These are phyloP conservation scores for Dendrobium huoshanense DNA, from an alignment of 106 monocot species.

Conservation along the genomic window DNA sequence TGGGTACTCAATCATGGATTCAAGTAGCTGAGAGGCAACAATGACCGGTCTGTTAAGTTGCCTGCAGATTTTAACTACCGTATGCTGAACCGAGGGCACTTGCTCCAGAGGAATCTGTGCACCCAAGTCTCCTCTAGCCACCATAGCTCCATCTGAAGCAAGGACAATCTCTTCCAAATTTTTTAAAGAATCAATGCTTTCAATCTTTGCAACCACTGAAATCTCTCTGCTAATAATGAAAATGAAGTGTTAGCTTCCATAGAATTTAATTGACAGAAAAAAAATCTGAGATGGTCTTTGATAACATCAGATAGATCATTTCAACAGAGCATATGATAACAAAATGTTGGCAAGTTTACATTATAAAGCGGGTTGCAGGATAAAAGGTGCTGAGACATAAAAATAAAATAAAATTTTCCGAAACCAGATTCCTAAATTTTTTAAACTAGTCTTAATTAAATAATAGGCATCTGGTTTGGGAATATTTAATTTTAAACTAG, in stretches of 20 bases:
- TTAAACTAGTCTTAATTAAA: neutral
- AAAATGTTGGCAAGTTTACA: neutral
- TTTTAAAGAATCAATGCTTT: conserved; percentile 84
- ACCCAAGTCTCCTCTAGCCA: conserved; percentile 95
- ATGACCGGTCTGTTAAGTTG: conserved; percentile 96
- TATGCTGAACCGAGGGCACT: conserved; percentile 83
- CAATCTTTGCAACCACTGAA: conserved; percentile 91
- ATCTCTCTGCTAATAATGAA: conserved; percentile 53
- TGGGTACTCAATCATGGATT: conserved; percentile 99
- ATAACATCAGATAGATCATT: neutral
- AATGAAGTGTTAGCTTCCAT: neutral
- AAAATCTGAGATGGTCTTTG: neutral
- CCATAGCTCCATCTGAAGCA: conserved; percentile 97
- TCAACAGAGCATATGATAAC: neutral
- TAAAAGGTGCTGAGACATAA: neutral
- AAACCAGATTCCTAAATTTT: neutral
- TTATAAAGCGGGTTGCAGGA: neutral
- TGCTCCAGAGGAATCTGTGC: conserved; percentile 96
- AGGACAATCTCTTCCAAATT: conserved; percentile 87
- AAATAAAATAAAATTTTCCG: neutral
- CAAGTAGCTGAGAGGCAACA: conserved; percentile 92
- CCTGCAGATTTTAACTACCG: conserved; percentile 72
- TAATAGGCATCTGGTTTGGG: no score
- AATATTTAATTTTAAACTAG: no score
- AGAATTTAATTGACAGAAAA: neutral